Conservation (phyloP, 1,284 basidiomycete species). For the Athelia psychrophila region DNA sequence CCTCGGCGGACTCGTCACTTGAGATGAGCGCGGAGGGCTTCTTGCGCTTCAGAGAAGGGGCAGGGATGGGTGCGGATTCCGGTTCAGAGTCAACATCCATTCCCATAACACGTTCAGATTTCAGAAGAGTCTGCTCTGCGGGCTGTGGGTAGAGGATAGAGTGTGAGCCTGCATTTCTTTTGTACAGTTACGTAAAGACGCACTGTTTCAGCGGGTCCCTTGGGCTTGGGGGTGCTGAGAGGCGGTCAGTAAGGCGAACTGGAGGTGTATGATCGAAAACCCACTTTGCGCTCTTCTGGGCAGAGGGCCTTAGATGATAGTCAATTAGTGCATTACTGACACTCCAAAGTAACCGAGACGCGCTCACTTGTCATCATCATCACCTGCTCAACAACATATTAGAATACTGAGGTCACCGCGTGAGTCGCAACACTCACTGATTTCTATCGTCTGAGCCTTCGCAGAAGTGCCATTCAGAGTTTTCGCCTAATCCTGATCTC, state of each 20-base stretch:
- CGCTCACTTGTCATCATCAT: background rate
- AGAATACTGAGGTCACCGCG: background rate
- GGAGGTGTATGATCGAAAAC: background rate
- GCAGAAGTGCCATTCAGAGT: slow-evolving; percentile 9
- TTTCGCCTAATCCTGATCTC: background rate
- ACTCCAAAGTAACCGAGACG: background rate
- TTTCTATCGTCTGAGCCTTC: slow-evolving; percentile 23
- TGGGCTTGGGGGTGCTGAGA: slow-evolving; percentile 1
- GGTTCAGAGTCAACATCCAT: slow-evolving; percentile 17
- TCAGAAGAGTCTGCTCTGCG: slow-evolving; percentile 9
- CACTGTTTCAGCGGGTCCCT: background rate
- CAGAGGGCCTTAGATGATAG: background rate
- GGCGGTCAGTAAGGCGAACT: background rate
- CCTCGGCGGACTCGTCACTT: slow-evolving; percentile 26
- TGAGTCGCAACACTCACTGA: slow-evolving; percentile 23
- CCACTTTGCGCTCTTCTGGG: background rate
- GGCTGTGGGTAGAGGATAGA: background rate
- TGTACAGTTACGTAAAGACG: background rate
- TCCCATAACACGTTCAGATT: slow-evolving; percentile 23
- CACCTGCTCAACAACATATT: background rate
- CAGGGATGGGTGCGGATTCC: background rate
- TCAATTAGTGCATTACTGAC: background rate
- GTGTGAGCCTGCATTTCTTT: background rate
- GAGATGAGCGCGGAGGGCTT: slow-evolving; percentile 16
- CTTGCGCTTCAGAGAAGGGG: slow-evolving; percentile 19